Evolutionary conservation across 305 asterid genomes (phyloP).

Genomic region (Solanum hybrid): DNA sequence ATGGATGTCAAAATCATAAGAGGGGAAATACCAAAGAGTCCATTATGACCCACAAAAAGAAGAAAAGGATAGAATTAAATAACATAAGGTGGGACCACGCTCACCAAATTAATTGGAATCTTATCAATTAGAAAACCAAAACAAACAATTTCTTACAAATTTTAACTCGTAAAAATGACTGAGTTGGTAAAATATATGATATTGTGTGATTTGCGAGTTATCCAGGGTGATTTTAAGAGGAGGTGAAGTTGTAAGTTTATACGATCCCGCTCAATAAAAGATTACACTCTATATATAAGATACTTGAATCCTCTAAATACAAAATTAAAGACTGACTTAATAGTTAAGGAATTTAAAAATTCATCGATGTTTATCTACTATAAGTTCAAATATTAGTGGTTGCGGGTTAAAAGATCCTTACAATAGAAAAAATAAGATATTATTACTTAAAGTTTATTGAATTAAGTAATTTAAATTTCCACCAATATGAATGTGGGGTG

Average conservation of each 20-base stretch:
- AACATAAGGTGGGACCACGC: neutral
- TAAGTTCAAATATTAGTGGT: neutral
- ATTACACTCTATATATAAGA: too few relatives aligned
- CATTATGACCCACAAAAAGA: neutral
- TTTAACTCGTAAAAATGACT: neutral
- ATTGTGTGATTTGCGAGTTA: neutral
- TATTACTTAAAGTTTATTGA: too few relatives aligned
- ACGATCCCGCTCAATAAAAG: too few relatives aligned
- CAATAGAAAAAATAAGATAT: too few relatives aligned
- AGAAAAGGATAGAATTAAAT: neutral
- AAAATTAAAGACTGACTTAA: neutral
- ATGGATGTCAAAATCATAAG: neutral
- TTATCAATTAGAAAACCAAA: neutral
- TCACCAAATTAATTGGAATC: neutral
- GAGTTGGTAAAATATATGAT: neutral
- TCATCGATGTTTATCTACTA: neutral
- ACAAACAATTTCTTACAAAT: neutral
- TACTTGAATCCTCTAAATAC: too few relatives aligned
- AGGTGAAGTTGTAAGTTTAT: neutral
- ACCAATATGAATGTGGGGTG: neutral
- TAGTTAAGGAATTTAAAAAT: neutral
- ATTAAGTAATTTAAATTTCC: neutral
- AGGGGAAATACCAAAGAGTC: neutral
- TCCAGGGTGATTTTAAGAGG: neutral
- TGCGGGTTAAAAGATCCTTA: neutral